Evolutionary conservation across 2,329 filamentous ascomycete genomes (phyloP).

Genomic region (Metarhizium brunneum): DNA sequence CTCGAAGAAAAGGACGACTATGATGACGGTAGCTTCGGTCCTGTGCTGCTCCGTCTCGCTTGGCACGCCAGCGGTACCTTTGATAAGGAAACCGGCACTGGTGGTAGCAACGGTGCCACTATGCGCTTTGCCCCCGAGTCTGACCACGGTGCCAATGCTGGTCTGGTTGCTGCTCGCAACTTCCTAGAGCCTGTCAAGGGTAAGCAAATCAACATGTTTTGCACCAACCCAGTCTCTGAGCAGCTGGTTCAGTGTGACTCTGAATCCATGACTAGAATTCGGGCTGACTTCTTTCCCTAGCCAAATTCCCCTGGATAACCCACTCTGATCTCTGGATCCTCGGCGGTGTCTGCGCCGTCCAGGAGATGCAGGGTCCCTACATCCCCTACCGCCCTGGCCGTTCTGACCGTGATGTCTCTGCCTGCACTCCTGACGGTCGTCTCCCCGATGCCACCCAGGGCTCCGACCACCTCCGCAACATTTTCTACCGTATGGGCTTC

Average conservation of each 20-base stretch:
- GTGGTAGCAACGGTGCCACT: slow-evolving; percentile 90
- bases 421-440: slow-evolving; percentile 90
- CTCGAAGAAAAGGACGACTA: slow-evolving; percentile 90
- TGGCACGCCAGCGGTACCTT: slow-evolving; percentile 95
- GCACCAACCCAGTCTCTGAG: not conserved
- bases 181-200: slow-evolving; percentile 89
- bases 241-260: not conserved
- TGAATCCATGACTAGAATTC: not conserved
- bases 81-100: slow-evolving; percentile 78
- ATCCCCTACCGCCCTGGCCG: slow-evolving; percentile 88
- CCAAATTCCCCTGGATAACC: slow-evolving; percentile 85
- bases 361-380: slow-evolving; percentile 87
- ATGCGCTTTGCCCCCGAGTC: slow-evolving; percentile 91
- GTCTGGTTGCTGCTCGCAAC: slow-evolving; percentile 74
- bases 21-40: slow-evolving; percentile 92
- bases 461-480: slow-evolving; percentile 72
- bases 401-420: slow-evolving; percentile 64
- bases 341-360: slow-evolving; percentile 72
- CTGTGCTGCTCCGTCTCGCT: slow-evolving; percentile 79
- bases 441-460: slow-evolving; percentile 71
- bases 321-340: slow-evolving; percentile 98
- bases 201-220: slow-evolving; percentile 26
- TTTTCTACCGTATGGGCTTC: slow-evolving; percentile 97
- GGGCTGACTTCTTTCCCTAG: slow-evolving; percentile 12
- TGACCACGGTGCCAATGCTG: slow-evolving; percentile 89